Base-by-base conservation (phyloP, 2,329 filamentous ascomycete species). In the Aspergillus brasiliensis region DNA sequence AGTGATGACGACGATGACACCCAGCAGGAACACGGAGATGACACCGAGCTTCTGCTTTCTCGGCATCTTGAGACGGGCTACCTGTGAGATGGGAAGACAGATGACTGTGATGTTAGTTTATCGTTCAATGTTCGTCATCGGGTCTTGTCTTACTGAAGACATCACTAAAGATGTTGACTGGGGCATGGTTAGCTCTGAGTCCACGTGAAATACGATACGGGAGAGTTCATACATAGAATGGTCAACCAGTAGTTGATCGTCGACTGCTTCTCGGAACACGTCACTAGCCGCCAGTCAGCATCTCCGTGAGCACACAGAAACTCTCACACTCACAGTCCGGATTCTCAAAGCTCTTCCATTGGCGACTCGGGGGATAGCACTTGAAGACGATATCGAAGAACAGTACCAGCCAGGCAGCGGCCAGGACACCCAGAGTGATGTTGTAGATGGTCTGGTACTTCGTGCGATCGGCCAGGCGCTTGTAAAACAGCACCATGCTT, bases 381-480 rank as follows among this genome's bases (percentile, higher is more conserved):
- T 66, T 66, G 62, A 67, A 65, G 38, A 67, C 53, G 27, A 66
- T 66, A 34, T 67, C 61, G 34, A 67, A 61, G n/a, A 67, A 66
- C 17, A 67, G 52, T 0, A 61, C 59, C 40, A 65, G 52, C 65
- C 65, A 66, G 2, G 65, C 65, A 8, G 65, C 62, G 19, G 40
- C 64, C 10, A 67, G 52, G 2, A 66, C 19, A 5, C 13, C 38
- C 7, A 67, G 51, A 1, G 61, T 63, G 49, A 67, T 61, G 40
- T 67, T 67, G 27, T 66, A 66, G 37, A 66, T 53, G 5, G 56
- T 60, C 46, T 67, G 63, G 11, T 67, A 67, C 23, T 38, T 46
- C 3, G 65, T 67, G 21, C 63, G 63, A 51, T 67, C 65, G 37
- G 65, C 65, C 5, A 67, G 59, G 4, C 65, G 65, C 54, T 67